Conservation (phyloP, 768 basidiomycete genomes). For the Mycena kentingensis region DNA sequence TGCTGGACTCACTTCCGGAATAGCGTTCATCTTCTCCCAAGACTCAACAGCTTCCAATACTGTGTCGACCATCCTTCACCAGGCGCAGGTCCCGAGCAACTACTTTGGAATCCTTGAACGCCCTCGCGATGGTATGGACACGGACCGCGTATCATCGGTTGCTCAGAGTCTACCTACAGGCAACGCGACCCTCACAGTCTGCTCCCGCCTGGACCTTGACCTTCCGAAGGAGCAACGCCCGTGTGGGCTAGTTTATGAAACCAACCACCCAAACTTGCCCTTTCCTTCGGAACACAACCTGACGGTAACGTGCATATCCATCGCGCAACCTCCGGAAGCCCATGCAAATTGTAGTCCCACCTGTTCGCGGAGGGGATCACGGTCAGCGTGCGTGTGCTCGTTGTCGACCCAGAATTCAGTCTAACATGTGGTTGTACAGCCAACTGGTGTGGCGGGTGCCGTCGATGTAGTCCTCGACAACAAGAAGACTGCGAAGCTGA, state of each 20-base stretch:
- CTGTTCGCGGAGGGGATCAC: neutral
- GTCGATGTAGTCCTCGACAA: conserved; percentile 20
- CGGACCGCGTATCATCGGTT: neutral
- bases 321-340: neutral
- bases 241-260: conserved; percentile 12
- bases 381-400: neutral
- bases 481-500: conserved; percentile 16
- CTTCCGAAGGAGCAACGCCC: neutral
- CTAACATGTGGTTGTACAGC: neutral
- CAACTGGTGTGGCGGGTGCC: conserved; percentile 11
- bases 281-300: conserved; percentile 4
- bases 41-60: conserved; percentile 26
- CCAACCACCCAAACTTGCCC: neutral
- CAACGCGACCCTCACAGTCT: conserved; percentile 29
- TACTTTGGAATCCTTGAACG: conserved; percentile 22
- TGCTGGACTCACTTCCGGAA: too few relatives aligned
- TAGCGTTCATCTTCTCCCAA: conserved; percentile 30
- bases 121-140: neutral
- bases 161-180: conserved; percentile 14
- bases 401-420: neutral
- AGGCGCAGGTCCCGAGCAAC: conserved; percentile 27
- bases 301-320: conserved; percentile 8
- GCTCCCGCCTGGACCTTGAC: conserved; percentile 27
- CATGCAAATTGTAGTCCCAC: neutral
- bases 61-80: conserved; percentile 25